Percentiles rank a stretch among this genome's conserved stretches.
phyloP scores from a whole-genome alignment of 441 rosid species.

The Adansonia rubrostipa region DNA sequence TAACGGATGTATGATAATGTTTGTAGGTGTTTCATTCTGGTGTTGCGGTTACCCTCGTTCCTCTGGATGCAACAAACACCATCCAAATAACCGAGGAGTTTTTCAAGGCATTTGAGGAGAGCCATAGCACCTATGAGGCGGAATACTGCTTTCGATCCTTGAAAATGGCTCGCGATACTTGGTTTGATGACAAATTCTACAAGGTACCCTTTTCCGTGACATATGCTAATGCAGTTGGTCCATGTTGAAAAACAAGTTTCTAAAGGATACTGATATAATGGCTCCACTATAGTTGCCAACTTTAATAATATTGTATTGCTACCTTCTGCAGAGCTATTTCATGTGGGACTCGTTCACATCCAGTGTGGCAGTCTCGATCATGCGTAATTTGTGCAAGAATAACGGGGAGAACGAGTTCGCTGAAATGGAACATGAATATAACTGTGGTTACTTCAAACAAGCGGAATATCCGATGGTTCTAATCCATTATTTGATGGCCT shows the following conservation, averaged over 20 bases:
- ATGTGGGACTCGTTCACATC: conserved; percentile 92
- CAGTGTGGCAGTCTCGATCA: conserved; percentile 74
- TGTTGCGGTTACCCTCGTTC: conserved; percentile 77
- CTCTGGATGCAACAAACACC: conserved; percentile 90
- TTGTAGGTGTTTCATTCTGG: conserved; percentile 88
- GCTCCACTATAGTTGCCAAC: neutral
- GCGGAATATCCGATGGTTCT: conserved; percentile 64
- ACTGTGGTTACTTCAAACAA: conserved; percentile 80
- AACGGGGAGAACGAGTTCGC: conserved; percentile 74
- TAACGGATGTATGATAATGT: neutral
- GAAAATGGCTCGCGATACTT: conserved; percentile 71
- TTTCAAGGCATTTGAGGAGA: conserved; percentile 61
- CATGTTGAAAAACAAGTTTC: neutral
- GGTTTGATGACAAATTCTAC: conserved; percentile 51
- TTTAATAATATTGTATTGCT: neutral
- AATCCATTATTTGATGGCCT: conserved; percentile 73
- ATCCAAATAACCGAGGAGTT: conserved; percentile 62
- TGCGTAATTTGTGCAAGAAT: conserved; percentile 46
- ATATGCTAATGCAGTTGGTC: neutral
- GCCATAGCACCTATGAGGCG: conserved; percentile 71
- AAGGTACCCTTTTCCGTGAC: conserved; percentile 38
- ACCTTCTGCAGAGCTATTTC: conserved; percentile 66
- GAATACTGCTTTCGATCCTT: conserved; percentile 75
- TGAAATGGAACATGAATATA: conserved; percentile 81
- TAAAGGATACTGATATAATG: neutral